Base-by-base conservation (phyloP, 192 early-diverging fungal species). In the Pilaira anomala region DNA sequence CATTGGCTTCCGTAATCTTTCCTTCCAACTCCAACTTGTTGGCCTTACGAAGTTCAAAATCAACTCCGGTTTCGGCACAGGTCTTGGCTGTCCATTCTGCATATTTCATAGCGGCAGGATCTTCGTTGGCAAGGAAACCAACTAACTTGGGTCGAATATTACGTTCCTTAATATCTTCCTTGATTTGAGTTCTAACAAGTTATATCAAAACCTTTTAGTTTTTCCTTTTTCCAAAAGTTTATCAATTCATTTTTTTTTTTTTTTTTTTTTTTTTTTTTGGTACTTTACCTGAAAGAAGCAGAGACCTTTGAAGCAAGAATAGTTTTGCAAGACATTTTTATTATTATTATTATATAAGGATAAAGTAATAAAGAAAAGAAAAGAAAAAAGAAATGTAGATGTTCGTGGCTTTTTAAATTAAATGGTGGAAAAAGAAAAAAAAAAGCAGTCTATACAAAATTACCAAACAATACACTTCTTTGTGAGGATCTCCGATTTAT, bases 41-140 rank as follows among this genome's bases (percentile, higher is more conserved):
- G 46, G 90, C 86, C 68, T 90, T 83, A 25, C 94, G 85, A 30
- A 98, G 85, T 73, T 98, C 93, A 80, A 97, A 99, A 48, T 78
- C 81, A 6, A 98, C 83, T 16, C 97, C 97, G 9, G 88, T 87
- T 55, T 94, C 95, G 19, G 79, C 84, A 63, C 96, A 94, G 18
- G 94, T 90, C 76, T 94, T 97, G 65, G 83, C 89, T 13, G 96
- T 97, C 88, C 94, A 96, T 63, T 96, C 87, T 26, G 97, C 93
- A 80, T 97, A 99, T 72, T 92, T 99, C 25, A 72, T 78, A 11
- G 91, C 90, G 26, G 95, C 90, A 33, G 91, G 91, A 52, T 99
- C 97, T 21, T 91, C 86, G 75, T 99, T 99, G 55, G 95, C 93
- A 7, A 99, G 84, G 74, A 99, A 98, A 1, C 91, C 94, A 5